Evolutionary conservation across 345 rosid species (phyloP).

Genomic region (Lepidium africanum): DNA sequence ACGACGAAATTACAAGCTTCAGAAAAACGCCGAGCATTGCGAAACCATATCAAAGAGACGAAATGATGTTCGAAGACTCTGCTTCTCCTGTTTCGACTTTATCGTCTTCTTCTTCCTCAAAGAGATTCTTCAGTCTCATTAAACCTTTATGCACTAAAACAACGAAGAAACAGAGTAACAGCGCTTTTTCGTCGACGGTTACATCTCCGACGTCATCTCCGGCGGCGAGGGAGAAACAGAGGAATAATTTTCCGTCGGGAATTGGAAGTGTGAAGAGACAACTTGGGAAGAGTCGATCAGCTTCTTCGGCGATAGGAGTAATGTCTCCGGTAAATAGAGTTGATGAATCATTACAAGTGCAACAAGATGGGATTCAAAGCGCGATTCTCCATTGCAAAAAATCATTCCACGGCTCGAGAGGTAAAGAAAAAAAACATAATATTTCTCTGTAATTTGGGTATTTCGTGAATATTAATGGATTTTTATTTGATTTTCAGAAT

Average conservation of each 20-base stretch:
- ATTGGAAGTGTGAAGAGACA: conserved; percentile 36
- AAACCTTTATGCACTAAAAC: conserved; percentile 60
- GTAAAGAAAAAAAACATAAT: conserved; percentile 9
- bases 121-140: conserved; percentile 53
- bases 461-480: not conserved
- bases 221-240: conserved; percentile 40
- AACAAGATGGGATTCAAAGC: conserved; percentile 88
- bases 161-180: conserved; percentile 27
- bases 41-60: not conserved
- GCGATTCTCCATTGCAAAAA: conserved; percentile 96
- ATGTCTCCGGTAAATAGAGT: conserved; percentile 59
- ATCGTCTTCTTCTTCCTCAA: conserved; percentile 19
- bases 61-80: conserved; percentile 8
- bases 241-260: conserved; percentile 42
- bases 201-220: conserved; percentile 45
- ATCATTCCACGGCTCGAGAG: conserved; percentile 57
- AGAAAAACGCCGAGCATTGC: conserved; percentile 13
- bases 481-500: conserved; percentile 26
- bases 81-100: conserved; percentile 1
- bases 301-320: conserved; percentile 38
- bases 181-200: not conserved
- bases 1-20: conserved; percentile 18
- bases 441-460: not conserved
- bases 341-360: conserved; percentile 75
- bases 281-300: conserved; percentile 71